Conservation (phyloP, 225 moss, liverwort and hornwort genomes). For the Sphagnum tenellum region DNA sequence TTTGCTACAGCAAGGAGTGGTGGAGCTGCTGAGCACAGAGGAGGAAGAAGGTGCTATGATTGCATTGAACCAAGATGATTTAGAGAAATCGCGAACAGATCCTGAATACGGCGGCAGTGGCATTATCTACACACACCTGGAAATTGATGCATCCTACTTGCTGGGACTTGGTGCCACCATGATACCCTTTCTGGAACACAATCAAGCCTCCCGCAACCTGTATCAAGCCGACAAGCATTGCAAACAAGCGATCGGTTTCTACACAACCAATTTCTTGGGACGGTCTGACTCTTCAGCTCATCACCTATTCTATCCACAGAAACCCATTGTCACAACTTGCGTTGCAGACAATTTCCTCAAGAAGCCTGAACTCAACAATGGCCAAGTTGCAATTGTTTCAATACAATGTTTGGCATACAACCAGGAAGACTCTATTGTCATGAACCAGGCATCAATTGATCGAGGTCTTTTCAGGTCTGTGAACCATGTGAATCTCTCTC, state of each 20-base stretch:
- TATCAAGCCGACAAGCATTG: slow-evolving; percentile 88
- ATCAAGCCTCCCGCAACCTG: slow-evolving; percentile 78
- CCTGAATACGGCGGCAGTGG: slow-evolving; percentile 6
- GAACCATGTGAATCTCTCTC: no score
- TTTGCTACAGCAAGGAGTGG: slow-evolving; percentile 40
- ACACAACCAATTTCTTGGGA: slow-evolving; percentile 56
- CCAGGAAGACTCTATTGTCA: slow-evolving; percentile 92
- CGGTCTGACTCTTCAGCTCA: slow-evolving; percentile 71
- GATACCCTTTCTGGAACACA: slow-evolving; percentile 84
- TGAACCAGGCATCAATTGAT: slow-evolving; percentile 94
- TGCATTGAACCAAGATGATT: slow-evolving; percentile 49
- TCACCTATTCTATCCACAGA: slow-evolving; percentile 90
- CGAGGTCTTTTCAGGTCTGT: slow-evolving; percentile 88
- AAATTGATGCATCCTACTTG: slow-evolving; percentile 66
- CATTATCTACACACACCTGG: slow-evolving; percentile 51
- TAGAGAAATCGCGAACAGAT: slow-evolving; percentile 31
- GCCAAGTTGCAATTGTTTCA: slow-evolving; percentile 83
- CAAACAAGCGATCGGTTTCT: slow-evolving; percentile 90
- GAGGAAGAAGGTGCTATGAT: slow-evolving; percentile 76
- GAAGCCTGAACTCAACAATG: slow-evolving; percentile 78
- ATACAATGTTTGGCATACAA: slow-evolving; percentile 79
- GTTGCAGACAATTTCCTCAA: slow-evolving; percentile 37
- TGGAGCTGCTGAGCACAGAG: slow-evolving; percentile 80
- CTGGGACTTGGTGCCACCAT: slow-evolving; percentile 81
- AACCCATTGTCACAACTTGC: slow-evolving; percentile 77